A percentile compares a stretch with the other conserved stretches of the same genome.
Conservation (phyloP, 2,329 filamentous ascomycete species). For the Fusarium sp. region DNA sequence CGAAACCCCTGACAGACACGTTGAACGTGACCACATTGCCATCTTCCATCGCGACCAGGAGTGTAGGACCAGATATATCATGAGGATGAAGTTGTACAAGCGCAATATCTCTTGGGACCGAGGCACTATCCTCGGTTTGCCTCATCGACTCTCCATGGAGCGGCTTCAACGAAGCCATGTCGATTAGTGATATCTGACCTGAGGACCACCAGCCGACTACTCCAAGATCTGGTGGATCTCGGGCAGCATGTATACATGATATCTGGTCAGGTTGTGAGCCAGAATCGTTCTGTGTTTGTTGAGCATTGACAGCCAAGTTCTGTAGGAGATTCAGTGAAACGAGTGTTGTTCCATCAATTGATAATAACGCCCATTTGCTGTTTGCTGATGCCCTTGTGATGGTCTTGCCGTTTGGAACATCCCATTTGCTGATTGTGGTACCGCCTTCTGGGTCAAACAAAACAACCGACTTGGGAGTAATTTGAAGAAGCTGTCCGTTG, state of each 20-base stretch:
- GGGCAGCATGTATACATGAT: constrained; percentile 83
- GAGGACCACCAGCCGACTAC: constrained; percentile 90
- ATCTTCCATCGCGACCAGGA: constrained; percentile 93
- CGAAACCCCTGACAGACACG: constrained; percentile 70
- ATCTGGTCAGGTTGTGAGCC: constrained; percentile 73
- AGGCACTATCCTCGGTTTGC: constrained; percentile 73
- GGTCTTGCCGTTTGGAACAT: constrained; percentile 59
- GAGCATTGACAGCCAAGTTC: constrained; percentile 69
- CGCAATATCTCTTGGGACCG: constrained; percentile 84
- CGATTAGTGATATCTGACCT: constrained; percentile 81
- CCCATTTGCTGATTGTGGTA: constrained; percentile 70
- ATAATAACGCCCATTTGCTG: constrained; percentile 75
- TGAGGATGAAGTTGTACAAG: constrained; percentile 82
- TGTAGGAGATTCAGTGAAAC: constrained; percentile 74
- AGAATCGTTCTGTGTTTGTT: constrained; percentile 68
- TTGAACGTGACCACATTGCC: constrained; percentile 89
- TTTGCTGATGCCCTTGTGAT: constrained; percentile 88
- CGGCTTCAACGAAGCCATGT: constrained; percentile 73
- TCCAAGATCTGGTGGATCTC: constrained; percentile 72
- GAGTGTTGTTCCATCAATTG: constrained; percentile 79
- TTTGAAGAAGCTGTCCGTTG: constrained; percentile 76
- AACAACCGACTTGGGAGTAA: constrained; percentile 74
- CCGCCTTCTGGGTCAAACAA: constrained; percentile 73
- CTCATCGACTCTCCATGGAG: constrained; percentile 74
- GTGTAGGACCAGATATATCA: constrained; percentile 70